phyloP scores from a whole-genome alignment of 805 yeast genomes.

The Barnettozyma salicaria region DNA sequence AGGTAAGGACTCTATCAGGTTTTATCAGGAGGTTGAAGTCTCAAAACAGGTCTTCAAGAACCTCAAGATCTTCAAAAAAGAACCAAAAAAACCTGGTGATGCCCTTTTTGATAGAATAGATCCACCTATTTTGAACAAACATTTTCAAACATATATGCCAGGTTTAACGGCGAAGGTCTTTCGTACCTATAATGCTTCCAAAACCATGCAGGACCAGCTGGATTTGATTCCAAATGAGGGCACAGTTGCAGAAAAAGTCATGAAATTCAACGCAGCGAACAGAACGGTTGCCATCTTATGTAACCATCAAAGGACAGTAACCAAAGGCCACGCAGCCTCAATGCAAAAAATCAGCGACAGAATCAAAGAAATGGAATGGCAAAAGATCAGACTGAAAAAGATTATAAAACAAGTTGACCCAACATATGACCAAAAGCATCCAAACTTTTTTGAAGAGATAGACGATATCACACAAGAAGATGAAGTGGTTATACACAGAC shows the following conservation, averaged over 20 bases:
- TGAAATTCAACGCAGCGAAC: conserved; percentile 89
- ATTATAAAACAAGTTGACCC: conserved; percentile 66
- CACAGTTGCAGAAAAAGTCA: conserved; percentile 79
- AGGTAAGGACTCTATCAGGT: conserved; percentile 93
- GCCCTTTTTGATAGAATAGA: conserved; percentile 86
- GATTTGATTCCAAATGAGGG: conserved; percentile 84
- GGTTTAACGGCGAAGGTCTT: conserved; percentile 95
- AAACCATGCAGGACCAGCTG: conserved; percentile 93
- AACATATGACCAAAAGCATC: conserved; percentile 40
- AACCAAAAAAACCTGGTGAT: conserved; percentile 88
- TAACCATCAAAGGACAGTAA: conserved; percentile 93
- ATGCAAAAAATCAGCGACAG: conserved; percentile 74
- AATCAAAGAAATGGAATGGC: conserved; percentile 80
- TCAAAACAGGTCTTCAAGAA: conserved; percentile 90
- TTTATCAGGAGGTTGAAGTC: conserved; percentile 87
- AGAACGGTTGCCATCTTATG: conserved; percentile 92
- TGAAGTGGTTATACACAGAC: conserved; percentile 49
- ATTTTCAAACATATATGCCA: conserved; percentile 82
- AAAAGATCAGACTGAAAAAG: conserved; percentile 64
- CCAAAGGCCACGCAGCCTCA: conserved; percentile 75
- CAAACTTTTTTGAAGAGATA: conserved; percentile 59
- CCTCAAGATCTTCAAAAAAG: conserved; percentile 76
- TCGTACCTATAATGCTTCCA: conserved; percentile 95
- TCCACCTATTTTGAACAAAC: conserved; percentile 77
- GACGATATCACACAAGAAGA: conserved; percentile 63